Conservation (phyloP, 2,329 filamentous ascomycete species). For the Metarhizium robertsii region DNA sequence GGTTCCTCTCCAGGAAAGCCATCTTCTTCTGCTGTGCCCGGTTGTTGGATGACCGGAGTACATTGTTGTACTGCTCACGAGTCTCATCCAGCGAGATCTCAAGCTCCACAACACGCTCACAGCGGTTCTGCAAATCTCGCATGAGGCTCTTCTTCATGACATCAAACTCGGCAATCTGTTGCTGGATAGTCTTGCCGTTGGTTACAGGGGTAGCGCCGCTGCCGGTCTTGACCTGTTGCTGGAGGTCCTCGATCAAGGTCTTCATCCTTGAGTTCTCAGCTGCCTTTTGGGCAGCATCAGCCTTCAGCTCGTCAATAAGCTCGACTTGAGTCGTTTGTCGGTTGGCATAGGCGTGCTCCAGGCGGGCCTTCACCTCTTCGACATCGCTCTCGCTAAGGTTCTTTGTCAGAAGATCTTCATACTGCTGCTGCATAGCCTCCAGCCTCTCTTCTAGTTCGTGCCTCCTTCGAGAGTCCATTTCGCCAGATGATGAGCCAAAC, state of each 20-base stretch:
- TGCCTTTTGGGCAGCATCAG: conserved; percentile 65
- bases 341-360: conserved; percentile 68
- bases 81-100: conserved; percentile 97
- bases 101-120: conserved; percentile 93
- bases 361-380: conserved; percentile 71
- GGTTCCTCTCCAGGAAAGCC: conserved; percentile 95
- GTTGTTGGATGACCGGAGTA: conserved; percentile 92
- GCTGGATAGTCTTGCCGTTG: conserved; percentile 86
- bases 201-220: conserved; percentile 49
- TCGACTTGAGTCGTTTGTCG: conserved; percentile 66
- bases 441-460: conserved; percentile 71
- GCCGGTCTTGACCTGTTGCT: conserved; percentile 59
- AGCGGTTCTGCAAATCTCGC: conserved; percentile 96
- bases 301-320: conserved; percentile 67
- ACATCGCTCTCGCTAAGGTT: conserved; percentile 72
- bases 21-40: conserved; percentile 99
- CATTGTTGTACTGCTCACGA: conserved; percentile 97
- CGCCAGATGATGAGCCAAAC: conserved; percentile 57
- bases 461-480: conserved; percentile 58
- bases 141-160: conserved; percentile 99
- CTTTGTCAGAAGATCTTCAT: conserved; percentile 71
- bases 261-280: conserved; percentile 78
- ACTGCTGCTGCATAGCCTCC: conserved; percentile 66
- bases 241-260: conserved; percentile 69
- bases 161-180: conserved; percentile 98